Evolutionary conservation across 2,329 filamentous ascomycete species (phyloP).

Genomic region (Diplodia intermedia): DNA sequence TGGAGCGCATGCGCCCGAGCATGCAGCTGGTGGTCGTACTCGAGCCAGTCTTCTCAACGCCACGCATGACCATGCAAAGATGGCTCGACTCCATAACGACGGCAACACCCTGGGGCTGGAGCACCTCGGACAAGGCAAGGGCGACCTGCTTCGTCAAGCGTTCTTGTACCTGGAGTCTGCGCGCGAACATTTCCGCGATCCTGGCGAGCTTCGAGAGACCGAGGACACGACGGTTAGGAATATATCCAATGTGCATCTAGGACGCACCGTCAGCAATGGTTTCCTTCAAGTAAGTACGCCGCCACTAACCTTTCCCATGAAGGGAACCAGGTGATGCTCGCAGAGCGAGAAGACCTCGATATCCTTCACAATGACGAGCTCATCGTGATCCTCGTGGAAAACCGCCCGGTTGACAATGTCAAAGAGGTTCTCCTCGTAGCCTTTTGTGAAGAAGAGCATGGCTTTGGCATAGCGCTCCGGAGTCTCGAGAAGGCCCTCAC

Average conservation of each 20-base stretch:
- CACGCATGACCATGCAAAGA: constrained; percentile 98
- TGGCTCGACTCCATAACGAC: constrained; percentile 98
- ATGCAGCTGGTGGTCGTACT: constrained; percentile 96
- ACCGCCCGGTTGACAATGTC: constrained; percentile 93
- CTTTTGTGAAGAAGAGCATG: constrained; percentile 93
- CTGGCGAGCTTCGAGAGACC: constrained; percentile 94
- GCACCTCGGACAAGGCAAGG: constrained; percentile 87
- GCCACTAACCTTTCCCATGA: constrained; percentile 80
- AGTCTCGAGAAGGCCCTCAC: constrained; percentile 68
- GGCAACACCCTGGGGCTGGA: constrained; percentile 92
- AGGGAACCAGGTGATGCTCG: constrained; percentile 97
- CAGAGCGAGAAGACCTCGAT: constrained; percentile 95
- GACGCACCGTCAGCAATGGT: constrained; percentile 31
- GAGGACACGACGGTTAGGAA: constrained; percentile 87
- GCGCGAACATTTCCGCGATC: constrained; percentile 95
- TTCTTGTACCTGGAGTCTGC: constrained; percentile 94
- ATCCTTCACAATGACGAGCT: constrained; percentile 97
- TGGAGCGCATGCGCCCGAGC: constrained; percentile 91
- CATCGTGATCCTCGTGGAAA: constrained; percentile 95
- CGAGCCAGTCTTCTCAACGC: constrained; percentile 89
- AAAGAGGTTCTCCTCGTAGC: constrained; percentile 91
- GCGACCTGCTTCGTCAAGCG: constrained; percentile 95
- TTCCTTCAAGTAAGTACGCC: background rate
- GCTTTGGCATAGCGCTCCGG: constrained; percentile 93
- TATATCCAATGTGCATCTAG: constrained; percentile 99